Base-by-base conservation (phyloP, 2,329 filamentous ascomycete species). In the Aspergillus melleus region DNA sequence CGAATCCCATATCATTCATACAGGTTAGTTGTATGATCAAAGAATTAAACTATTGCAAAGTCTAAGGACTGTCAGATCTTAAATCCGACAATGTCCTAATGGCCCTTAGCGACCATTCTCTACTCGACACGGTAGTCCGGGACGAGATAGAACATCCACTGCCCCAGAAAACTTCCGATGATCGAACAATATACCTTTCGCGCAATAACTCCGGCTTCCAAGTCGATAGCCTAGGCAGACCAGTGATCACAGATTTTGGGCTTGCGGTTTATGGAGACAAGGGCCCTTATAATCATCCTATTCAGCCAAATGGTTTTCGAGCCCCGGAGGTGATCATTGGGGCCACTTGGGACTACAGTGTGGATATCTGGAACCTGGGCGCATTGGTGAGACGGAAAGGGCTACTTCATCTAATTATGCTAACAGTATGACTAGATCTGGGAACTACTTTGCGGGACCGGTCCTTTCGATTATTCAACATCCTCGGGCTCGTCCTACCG, bases 51-150 rank as follows among this genome's bases (percentile, higher is more conserved):
- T 49, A 19, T 42, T 52, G 19, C n/a, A 60, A 60, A 14, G 19
- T 29, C 39, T 49, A 44, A 26, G 22, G 49, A 26, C 59, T 66
- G 59, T 62, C 59, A 67, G 76, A 79, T 65, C 70, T 78, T 26
- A 78, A 78, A 57, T 70, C 75, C 0, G 71, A 77, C 60, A 79
- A 79, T 58, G 74, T 79, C 30, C 65, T 78, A 51, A 61, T 75
- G 60, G 61, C 66, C 12, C 61, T 74, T 2, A 61, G 66, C 16
- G 61, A 71, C 49, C 62, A 62, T 26, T 69, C 66, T 19, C 60
- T 66, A 44, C 65, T 73, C 20, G 63, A 72, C 22, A 49, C 57
- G 9, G 64, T 70, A 60, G 65, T 65, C 14, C 64, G 64, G 49
- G 61, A 67, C 50, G 65, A 72, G 54, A 57, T 67, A 42, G 64